Percentiles rank a stretch among this genome's conserved stretches.
Conservation (phyloP, 2,329 filamentous ascomycete genomes). For the Claviceps digitariae region DNA sequence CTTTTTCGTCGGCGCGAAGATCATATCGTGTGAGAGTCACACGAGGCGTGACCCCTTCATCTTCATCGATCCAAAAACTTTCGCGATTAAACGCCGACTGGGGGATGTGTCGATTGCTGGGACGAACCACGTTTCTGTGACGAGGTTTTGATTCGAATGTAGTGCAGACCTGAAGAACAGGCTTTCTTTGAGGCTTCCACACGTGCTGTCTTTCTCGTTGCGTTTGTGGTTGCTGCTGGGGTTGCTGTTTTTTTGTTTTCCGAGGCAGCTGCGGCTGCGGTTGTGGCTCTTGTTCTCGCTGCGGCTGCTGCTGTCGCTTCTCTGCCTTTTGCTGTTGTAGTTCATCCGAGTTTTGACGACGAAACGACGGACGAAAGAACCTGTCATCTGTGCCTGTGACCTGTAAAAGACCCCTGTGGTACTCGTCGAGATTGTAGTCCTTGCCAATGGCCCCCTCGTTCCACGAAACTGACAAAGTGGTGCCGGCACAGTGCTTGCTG, state of each 20-base stretch:
- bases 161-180: background rate
- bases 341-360: background rate
- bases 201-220: background rate
- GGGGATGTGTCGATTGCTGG: background rate
- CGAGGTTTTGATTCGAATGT: background rate
- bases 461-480: background rate
- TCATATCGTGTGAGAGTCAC: slow-evolving; percentile 5
- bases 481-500: background rate
- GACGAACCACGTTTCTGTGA: background rate
- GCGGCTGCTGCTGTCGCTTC: background rate
- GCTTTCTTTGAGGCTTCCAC: background rate
- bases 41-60: slow-evolving; percentile 1
- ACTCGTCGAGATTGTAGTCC: background rate
- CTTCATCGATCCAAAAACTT: slow-evolving; percentile 2
- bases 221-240: background rate
- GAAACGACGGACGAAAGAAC: background rate
- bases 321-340: background rate
- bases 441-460: background rate
- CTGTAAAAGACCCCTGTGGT: slow-evolving; percentile 2
- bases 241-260: background rate
- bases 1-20: slow-evolving; percentile 3
- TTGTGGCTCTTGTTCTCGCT: background rate
- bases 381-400: background rate
- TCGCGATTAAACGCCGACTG: background rate
- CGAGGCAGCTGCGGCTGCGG: background rate